These are phyloP conservation scores for Iris macrosiphon DNA, from an alignment of 106 monocot species.

Conservation along the genomic window DNA sequence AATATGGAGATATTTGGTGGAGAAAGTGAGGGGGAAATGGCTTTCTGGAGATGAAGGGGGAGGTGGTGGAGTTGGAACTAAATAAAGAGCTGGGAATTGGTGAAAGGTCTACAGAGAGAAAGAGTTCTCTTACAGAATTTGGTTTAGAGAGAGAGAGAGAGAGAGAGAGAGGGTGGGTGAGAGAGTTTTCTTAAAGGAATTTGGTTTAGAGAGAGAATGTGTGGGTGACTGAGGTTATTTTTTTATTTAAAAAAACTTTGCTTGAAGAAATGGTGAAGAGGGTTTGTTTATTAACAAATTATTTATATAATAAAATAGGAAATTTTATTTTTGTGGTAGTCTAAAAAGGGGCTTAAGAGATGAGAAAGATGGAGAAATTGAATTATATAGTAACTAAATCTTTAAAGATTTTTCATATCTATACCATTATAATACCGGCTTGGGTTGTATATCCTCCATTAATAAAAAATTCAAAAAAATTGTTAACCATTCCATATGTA, in stretches of 20 bases:
- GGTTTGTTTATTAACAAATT: neutral
- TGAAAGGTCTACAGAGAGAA: neutral
- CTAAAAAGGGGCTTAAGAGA: too few species aligned
- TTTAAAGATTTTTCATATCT: too few species aligned
- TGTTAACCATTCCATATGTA: too few species aligned
- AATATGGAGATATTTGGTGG: neutral
- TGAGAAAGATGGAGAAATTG: neutral
- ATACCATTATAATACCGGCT: too few species aligned
- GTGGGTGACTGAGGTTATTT: too few species aligned
- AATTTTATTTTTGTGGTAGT: neutral
- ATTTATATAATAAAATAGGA: neutral
- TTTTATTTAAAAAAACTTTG: neutral
- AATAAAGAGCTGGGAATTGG: slow-evolving; percentile 6
- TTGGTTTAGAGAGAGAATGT: neutral
- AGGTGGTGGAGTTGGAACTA: neutral
- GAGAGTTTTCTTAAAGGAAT: slow-evolving; percentile 9
- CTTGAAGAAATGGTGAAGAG: slow-evolving; percentile 14
- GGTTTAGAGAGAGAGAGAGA: neutral
- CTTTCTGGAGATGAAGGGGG: neutral
- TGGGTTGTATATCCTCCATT: too few species aligned
- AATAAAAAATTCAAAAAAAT: too few species aligned
- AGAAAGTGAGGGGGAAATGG: neutral
- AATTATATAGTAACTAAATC: too few species aligned
- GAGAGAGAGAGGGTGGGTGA: slow-evolving; percentile 4
- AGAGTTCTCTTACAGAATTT: neutral